Conservation (phyloP, 352 stramenopile species). For the Phytophthora ramorum region DNA sequence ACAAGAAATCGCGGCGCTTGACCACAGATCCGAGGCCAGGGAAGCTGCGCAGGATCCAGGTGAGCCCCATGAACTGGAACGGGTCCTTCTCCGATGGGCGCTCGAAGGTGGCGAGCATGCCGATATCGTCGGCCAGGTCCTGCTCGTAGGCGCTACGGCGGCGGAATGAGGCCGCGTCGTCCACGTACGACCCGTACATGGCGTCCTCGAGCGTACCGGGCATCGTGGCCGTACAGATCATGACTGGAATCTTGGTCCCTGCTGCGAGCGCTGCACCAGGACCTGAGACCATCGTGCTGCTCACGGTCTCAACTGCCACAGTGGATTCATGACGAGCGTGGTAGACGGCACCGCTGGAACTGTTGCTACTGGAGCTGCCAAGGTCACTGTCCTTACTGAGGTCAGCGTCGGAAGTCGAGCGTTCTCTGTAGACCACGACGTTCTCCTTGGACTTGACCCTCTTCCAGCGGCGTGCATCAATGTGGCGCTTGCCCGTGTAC, state of each 20-base stretch:
- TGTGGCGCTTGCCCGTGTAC: slow-evolving; percentile 21
- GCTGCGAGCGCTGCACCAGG: slow-evolving; percentile 48
- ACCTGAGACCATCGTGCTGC: slow-evolving; percentile 36
- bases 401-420: slow-evolving; percentile 18
- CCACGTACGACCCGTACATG: slow-evolving; percentile 56
- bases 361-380: slow-evolving; percentile 17
- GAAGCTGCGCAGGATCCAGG: slow-evolving; percentile 57
- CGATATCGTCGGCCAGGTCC: slow-evolving; percentile 48
- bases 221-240: slow-evolving; percentile 45
- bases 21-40: slow-evolving; percentile 37
- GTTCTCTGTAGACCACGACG: slow-evolving; percentile 47
- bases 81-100: slow-evolving; percentile 45
- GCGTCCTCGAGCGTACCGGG: slow-evolving; percentile 61
- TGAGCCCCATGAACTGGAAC: slow-evolving; percentile 57
- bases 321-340: slow-evolving; percentile 14
- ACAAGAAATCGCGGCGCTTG: slow-evolving; percentile 48
- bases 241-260: slow-evolving; percentile 47
- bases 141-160: slow-evolving; percentile 39
- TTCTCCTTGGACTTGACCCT: slow-evolving; percentile 41
- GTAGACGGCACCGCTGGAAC: slow-evolving; percentile 11
- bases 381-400: slow-evolving; percentile 7
- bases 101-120: slow-evolving; percentile 47
- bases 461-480: slow-evolving; percentile 54
- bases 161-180: slow-evolving; percentile 51
- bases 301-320: slow-evolving; percentile 17